phyloP scores from a whole-genome alignment of 2,329 filamentous ascomycete species.

The Pseudogymnoascus sp. region DNA sequence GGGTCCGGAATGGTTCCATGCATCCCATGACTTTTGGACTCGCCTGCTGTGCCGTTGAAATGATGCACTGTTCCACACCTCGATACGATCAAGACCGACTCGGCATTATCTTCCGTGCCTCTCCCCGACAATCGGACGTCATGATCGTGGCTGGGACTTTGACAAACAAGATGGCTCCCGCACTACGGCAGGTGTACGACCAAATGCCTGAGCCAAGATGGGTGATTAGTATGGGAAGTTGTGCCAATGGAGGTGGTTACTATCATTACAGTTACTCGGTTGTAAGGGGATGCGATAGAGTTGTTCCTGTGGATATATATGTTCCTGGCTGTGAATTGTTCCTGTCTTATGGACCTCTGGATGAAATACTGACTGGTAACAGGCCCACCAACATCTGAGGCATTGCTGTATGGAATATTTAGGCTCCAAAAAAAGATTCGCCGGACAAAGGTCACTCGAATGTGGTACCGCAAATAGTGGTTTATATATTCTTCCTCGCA shows the following conservation, averaged over 20 bases:
- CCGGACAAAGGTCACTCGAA: too few relatives aligned
- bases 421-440: too few relatives aligned
- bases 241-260: slow-evolving; percentile 78
- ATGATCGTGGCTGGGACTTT: slow-evolving; percentile 92
- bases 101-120: slow-evolving; percentile 85
- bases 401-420: too few relatives aligned
- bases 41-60: slow-evolving; percentile 83
- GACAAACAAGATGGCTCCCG: slow-evolving; percentile 94
- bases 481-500: too few relatives aligned
- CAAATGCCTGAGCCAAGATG: slow-evolving; percentile 93
- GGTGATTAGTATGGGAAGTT: slow-evolving; percentile 78
- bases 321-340: slow-evolving; percentile 76
- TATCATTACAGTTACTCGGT: slow-evolving; percentile 83
- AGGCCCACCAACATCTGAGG: too few relatives aligned
- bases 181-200: slow-evolving; percentile 84
- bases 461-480: too few relatives aligned
- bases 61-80: slow-evolving; percentile 86
- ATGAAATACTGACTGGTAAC: too few relatives aligned
- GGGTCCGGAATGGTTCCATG: too few relatives aligned
- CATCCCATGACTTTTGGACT: slow-evolving; percentile 85
- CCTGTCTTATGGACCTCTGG: too few relatives aligned
- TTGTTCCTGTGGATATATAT: slow-evolving; percentile 75
- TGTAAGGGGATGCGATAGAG: slow-evolving; percentile 65
- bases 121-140: slow-evolving; percentile 79
- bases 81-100: slow-evolving; percentile 85